Evolutionary conservation across 2,329 filamentous ascomycete genomes (phyloP).

Genomic region (Aspergillus caelatus): DNA sequence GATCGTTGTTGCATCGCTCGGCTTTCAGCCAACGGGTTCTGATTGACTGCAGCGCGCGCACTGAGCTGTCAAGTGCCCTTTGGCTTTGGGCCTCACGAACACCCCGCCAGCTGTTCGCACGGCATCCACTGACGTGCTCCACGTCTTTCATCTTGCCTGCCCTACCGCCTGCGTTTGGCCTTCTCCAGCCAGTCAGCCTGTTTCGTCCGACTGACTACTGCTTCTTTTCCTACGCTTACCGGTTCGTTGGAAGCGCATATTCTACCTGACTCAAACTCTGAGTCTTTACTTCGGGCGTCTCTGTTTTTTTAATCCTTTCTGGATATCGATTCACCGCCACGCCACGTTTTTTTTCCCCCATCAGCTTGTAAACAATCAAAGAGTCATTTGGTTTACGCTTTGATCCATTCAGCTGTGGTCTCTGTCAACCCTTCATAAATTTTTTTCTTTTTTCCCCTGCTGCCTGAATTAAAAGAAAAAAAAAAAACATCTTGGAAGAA

Average conservation of each 20-base stretch:
- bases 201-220: not conserved
- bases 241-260: constrained; percentile 12
- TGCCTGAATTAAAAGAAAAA: not conserved
- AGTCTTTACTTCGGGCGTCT: not conserved
- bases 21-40: constrained; percentile 31
- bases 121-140: constrained; percentile 23
- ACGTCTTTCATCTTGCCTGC: constrained; percentile 24
- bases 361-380: constrained; percentile 10
- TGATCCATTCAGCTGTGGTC: not conserved
- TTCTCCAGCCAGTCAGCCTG: constrained; percentile 10
- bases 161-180: constrained; percentile 21
- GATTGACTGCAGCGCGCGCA: constrained; percentile 18
- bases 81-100: constrained; percentile 18
- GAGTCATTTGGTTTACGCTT: constrained; percentile 6
- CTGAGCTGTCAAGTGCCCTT: constrained; percentile 23
- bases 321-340: constrained; percentile 18
- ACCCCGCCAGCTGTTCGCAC: constrained; percentile 18
- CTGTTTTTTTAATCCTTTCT: not conserved
- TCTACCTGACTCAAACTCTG: not conserved
- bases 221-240: constrained; percentile 12
- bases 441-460: not conserved
- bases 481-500: not conserved
- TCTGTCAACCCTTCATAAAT: not conserved
- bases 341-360: constrained; percentile 18
- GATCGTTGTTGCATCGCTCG: constrained; percentile 24